Percentiles rank a stretch among this genome's conserved stretches.
Conservation (phyloP, 441 rosid species). For the Populus trichocarpa region DNA sequence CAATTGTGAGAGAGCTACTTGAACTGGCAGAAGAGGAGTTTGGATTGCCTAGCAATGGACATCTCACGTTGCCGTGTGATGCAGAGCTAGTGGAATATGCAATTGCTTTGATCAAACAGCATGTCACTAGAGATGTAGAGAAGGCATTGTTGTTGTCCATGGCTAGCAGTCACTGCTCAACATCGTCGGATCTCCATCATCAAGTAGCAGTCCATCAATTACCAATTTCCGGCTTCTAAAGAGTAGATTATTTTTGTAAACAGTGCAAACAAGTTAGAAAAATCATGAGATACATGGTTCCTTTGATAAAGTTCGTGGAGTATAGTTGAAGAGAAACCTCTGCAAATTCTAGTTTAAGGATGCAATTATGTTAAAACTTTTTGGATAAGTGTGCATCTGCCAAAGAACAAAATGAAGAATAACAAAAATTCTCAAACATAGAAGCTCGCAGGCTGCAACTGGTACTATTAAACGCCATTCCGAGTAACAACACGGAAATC, state of each 20-base stretch:
- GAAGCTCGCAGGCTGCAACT: not conserved
- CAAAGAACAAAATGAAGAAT: not conserved
- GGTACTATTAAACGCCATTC: not conserved
- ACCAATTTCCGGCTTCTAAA: slow-evolving; percentile 4
- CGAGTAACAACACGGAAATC: not conserved
- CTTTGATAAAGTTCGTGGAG: no score
- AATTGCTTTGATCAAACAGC: slow-evolving; percentile 7
- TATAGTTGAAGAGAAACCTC: not conserved
- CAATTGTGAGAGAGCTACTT: slow-evolving; percentile 4
- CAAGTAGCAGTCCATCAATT: not conserved
- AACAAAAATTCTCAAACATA: not conserved
- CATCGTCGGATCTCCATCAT: not conserved
- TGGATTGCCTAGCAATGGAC: slow-evolving; percentile 7
- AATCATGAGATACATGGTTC: not conserved
- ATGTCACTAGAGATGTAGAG: not conserved
- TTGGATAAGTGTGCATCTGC: not conserved
- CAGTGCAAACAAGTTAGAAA: not conserved
- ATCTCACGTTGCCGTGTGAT: slow-evolving; percentile 5
- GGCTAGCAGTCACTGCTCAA: not conserved
- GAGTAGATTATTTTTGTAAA: not conserved
- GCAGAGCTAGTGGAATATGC: slow-evolving; percentile 5
- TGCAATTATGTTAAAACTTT: no score
- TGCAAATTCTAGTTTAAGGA: not conserved
- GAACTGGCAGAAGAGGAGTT: slow-evolving; percentile 12
- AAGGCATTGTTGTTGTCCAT: not conserved